phyloP scores from a whole-genome alignment of 257 asterid genomes.

The Nicotiana noctiflora region DNA sequence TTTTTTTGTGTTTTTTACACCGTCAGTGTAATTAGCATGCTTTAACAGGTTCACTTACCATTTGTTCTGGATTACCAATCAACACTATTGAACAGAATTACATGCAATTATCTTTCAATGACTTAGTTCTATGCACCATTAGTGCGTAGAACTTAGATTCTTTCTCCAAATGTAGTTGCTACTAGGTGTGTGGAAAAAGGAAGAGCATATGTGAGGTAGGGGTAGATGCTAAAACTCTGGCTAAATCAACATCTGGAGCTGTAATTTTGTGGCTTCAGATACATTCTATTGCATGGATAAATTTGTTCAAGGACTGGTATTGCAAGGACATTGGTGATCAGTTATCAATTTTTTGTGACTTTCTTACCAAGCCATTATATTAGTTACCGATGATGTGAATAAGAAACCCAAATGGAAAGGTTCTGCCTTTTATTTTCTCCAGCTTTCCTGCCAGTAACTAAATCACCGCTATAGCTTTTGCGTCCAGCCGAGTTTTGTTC shows the following conservation, averaged over 20 bases:
- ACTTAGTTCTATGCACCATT: too few relatives aligned
- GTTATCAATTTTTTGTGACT: not conserved
- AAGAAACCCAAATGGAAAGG: not conserved
- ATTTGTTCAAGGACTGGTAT: not conserved
- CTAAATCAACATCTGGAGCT: not conserved
- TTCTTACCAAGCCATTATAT: not conserved
- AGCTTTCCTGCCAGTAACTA: not conserved
- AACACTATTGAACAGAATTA: too few relatives aligned
- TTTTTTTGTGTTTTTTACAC: too few relatives aligned
- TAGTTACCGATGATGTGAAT: not conserved
- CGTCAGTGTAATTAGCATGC: too few relatives aligned
- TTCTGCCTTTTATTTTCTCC: not conserved
- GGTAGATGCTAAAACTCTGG: not conserved
- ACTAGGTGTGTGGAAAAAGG: not conserved
- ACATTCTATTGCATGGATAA: not conserved
- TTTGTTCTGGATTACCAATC: too few relatives aligned
- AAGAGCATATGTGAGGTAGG: not conserved
- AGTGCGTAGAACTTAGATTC: too few relatives aligned
- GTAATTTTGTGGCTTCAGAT: not conserved
- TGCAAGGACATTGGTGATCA: not conserved
- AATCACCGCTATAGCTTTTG: not conserved
- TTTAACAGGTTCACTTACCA: too few relatives aligned
- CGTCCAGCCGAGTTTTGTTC: not conserved
- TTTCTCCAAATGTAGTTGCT: not conserved
- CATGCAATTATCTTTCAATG: too few relatives aligned